Conservation (phyloP, 352 stramenopile species). For the Pythium aristosporum region DNA sequence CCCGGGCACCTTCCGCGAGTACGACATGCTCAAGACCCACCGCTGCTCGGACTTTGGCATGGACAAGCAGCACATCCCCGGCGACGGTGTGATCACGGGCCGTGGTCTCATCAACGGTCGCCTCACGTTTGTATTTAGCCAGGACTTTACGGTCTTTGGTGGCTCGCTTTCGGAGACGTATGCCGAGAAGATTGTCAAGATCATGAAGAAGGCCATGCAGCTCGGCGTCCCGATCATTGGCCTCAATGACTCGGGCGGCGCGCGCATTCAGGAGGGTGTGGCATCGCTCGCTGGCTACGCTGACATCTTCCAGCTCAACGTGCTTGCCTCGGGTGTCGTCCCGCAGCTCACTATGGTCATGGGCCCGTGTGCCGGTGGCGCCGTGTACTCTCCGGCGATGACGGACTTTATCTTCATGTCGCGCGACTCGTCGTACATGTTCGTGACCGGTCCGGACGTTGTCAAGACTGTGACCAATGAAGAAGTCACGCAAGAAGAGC, state of each 20-base stretch:
- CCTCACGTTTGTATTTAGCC: constrained; percentile 95
- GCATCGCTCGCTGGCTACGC: constrained; percentile 97
- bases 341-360: constrained; percentile 98
- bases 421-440: constrained; percentile 97
- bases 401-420: constrained; percentile 99
- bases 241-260: constrained; percentile 97
- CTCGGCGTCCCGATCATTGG: constrained; percentile 97
- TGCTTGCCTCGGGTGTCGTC: constrained; percentile 94
- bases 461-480: constrained; percentile 99
- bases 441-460: constrained; percentile 98
- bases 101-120: constrained; percentile 87
- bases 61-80: constrained; percentile 90
- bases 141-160: constrained; percentile 95
- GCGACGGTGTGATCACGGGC: constrained; percentile 95
- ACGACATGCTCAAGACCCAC: constrained; percentile 96
- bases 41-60: constrained; percentile 98
- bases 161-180: constrained; percentile 95
- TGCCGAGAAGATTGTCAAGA: constrained; percentile 98
- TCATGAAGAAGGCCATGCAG: constrained; percentile 98
- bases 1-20: constrained; percentile 93
- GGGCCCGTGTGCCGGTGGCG: constrained; percentile 95
- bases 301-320: constrained; percentile 98
- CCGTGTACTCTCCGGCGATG: constrained; percentile 96
- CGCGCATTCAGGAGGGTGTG: constrained; percentile 98
- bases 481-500: constrained; percentile 93